These are phyloP conservation scores for Obelidium mucronatum DNA, from an alignment of 192 early-diverging fungal genomes.

Conservation along the genomic window DNA sequence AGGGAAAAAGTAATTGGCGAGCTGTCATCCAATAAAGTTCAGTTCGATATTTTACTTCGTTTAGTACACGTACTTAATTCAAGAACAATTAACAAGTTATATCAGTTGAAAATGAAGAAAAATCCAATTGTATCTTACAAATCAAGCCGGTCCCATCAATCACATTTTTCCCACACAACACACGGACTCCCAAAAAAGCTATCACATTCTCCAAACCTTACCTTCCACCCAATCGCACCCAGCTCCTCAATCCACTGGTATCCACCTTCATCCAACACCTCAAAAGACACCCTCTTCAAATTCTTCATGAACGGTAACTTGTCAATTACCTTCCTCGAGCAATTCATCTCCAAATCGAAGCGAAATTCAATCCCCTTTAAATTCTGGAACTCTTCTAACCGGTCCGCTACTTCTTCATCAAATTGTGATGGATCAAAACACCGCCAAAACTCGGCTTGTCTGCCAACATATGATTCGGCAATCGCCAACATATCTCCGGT, in stretches of 20 bases:
- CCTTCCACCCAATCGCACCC: background rate
- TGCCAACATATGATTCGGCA: background rate
- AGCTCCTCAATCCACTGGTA: background rate
- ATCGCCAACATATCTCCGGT: background rate
- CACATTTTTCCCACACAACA: background rate
- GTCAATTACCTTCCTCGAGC: background rate
- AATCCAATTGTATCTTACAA: no score
- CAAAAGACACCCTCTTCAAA: background rate
- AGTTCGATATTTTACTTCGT: background rate
- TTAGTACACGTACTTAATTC: background rate
- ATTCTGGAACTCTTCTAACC: background rate
- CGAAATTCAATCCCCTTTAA: background rate
- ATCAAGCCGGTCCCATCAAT: no score
- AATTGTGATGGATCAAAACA: background rate
- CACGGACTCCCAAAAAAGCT: background rate
- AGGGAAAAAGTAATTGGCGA: background rate
- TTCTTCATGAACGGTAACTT: background rate
- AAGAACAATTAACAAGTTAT: background rate
- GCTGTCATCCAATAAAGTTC: background rate
- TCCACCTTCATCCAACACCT: background rate
- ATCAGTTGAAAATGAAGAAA: no score
- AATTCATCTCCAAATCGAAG: background rate
- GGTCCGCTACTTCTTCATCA: no score
- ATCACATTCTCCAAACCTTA: background rate
- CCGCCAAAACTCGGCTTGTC: background rate